Evolutionary conservation across 2,329 filamentous ascomycete genomes (phyloP), one percentile per base, ranked within the genome.

Genomic region (Fusarium pseudonygamai): DNA sequence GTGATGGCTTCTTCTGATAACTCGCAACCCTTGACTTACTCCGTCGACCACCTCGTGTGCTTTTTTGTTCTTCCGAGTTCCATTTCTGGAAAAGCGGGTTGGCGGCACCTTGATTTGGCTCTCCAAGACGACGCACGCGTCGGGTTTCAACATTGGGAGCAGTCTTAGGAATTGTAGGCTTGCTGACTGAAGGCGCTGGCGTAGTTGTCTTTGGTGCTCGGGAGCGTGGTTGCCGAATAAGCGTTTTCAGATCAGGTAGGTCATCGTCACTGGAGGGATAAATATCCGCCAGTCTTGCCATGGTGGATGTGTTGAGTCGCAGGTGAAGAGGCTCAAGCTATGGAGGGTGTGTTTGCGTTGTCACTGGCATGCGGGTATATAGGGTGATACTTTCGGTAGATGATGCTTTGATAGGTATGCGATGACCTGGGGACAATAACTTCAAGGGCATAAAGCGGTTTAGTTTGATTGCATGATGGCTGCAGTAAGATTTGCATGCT

Each of bases 191-290:
- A n/a, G 59, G 49, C 43, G 60, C n/a, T 45, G 61, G 26, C 46
- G 65, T 28, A 52, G 28, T 34, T 63, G 69, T 39, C 39, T 49
- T 72, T n/a, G 72, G 72, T 73, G 64, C 60, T 67, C 63, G 71
- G 39, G 53, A 47, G 43, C 34, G 69, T 32, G 73, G 49, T 34
- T 62, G 74, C 14, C 65, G 71, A 28, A 79, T 49, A 14, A 85
- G 66, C 5, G 79, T 78, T 43, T 81, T 79, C 30, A 84, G 64
- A 39, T 83, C 82, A 4, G 84, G 83, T 32, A 85, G 81, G 39
- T 85, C 85, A 46, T 86, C 84, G 26, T 85, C 83, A 59, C 80
- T 82, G 24, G 81, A 80, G 47, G 75, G 72, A 55, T 64, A 78
- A 52, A 73, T 77, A 12, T 82, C 77, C 36, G 75, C 73, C 16